A percentile compares a stretch with the other conserved stretches of the same genome.
Evolutionary conservation across 148 eudicot genomes (phyloP).

Genomic region (Fagopyrum homotropicum): DNA sequence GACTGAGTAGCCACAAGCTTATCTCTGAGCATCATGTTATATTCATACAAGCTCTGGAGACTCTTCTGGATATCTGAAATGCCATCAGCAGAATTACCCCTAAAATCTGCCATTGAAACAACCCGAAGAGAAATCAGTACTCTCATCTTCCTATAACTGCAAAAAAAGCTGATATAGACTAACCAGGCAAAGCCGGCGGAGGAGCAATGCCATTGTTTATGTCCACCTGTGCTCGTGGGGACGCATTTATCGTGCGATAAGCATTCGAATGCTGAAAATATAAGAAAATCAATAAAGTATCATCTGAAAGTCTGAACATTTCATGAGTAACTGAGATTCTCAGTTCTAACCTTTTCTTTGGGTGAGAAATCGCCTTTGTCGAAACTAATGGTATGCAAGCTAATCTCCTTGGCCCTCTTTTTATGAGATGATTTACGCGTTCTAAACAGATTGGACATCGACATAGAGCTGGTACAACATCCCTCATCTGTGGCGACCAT

Average conservation of each 20-base stretch:
- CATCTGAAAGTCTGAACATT: not conserved
- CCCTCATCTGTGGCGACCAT: conserved; percentile 17
- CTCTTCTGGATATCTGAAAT: conserved; percentile 44
- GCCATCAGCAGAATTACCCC: conserved; percentile 19
- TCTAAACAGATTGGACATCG: conserved; percentile 13
- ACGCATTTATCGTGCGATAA: conserved; percentile 2
- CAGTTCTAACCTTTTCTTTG: conserved; percentile 21
- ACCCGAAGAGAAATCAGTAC: not conserved
- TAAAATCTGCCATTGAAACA: conserved; percentile 19
- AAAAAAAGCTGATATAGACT: not conserved
- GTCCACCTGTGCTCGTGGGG: not conserved
- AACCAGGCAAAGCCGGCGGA: conserved; percentile 35
- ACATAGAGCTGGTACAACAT: conserved; percentile 35
- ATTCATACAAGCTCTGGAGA: conserved; percentile 54
- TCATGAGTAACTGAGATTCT: not conserved
- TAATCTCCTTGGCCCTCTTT: conserved; percentile 32
- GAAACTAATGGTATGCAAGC: conserved; percentile 40
- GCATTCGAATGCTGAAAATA: conserved; percentile 20
- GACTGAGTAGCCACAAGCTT: conserved; percentile 43
- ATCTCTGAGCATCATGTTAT: conserved; percentile 57
- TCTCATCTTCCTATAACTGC: not conserved
- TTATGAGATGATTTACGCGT: conserved; percentile 33
- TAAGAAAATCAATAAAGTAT: no score
- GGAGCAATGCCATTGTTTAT: conserved; percentile 29
- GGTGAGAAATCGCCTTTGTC: conserved; percentile 30